These are phyloP conservation scores for Fusarium sublunatum DNA, from an alignment of 2,329 filamentous ascomycete genomes.

Conservation along the genomic window DNA sequence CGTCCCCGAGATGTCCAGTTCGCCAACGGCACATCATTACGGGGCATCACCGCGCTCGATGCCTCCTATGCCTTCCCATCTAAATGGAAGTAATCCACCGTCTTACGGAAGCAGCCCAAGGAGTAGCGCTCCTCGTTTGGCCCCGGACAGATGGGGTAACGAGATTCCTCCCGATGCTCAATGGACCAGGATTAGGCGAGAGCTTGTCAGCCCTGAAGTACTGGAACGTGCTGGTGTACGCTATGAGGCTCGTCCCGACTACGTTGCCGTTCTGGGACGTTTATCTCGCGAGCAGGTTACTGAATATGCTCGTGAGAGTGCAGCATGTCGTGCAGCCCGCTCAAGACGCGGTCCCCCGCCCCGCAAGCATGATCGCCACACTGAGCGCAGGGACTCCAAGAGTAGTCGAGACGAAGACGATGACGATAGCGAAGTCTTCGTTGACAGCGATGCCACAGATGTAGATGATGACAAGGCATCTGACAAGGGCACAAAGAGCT, in stretches of 20 bases:
- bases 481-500: conserved; percentile 49
- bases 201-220: conserved; percentile 68
- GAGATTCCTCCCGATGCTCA: conserved; percentile 66
- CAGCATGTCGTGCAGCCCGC: conserved; percentile 59
- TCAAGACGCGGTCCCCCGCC: conserved; percentile 22
- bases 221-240: conserved; percentile 65
- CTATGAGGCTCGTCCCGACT: conserved; percentile 70
- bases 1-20: conserved; percentile 49
- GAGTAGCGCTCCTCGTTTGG: conserved; percentile 54
- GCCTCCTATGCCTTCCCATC: conserved; percentile 49
- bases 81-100: conserved; percentile 43
- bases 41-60: conserved; percentile 56
- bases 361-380: conserved; percentile 20
- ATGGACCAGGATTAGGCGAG: conserved; percentile 69
- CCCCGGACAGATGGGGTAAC: conserved; percentile 67
- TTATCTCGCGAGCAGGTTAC: conserved; percentile 64
- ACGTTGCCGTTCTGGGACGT: conserved; percentile 70
- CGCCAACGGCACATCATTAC: conserved; percentile 48
- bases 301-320: conserved; percentile 62
- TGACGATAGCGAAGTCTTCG: conserved; percentile 47
- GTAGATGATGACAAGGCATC: conserved; percentile 50
- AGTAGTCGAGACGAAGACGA: conserved; percentile 50
- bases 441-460: conserved; percentile 50
- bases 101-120: conserved; percentile 51
- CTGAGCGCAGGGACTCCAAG: conserved; percentile 48